These are phyloP conservation scores for Zea luxurians DNA, from an alignment of 176 grass and related monocot species.

Conservation along the genomic window DNA sequence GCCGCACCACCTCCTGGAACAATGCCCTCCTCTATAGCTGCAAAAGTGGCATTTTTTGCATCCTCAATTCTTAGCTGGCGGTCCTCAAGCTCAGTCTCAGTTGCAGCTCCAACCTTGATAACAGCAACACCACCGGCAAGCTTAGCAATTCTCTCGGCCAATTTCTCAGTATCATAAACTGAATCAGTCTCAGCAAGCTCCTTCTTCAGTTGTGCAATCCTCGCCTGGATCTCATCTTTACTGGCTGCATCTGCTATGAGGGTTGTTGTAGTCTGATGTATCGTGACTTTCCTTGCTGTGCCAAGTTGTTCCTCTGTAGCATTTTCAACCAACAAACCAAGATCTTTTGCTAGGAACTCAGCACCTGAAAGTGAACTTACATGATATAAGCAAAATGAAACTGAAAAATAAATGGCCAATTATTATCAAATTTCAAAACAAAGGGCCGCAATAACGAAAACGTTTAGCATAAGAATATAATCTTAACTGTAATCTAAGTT, in stretches of 20 bases:
- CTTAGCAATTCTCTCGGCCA: slow-evolving; percentile 60
- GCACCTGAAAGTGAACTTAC: slow-evolving; percentile 39
- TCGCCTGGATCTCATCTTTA: slow-evolving; percentile 64
- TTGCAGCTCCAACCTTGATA: slow-evolving; percentile 71
- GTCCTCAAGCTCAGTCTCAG: slow-evolving; percentile 64
- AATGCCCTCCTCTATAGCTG: slow-evolving; percentile 66
- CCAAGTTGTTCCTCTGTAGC: slow-evolving; percentile 58
- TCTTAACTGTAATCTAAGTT: not conserved
- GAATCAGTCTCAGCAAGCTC: slow-evolving; percentile 60
- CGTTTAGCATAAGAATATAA: not conserved
- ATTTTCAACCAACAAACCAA: slow-evolving; percentile 61
- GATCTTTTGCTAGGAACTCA: slow-evolving; percentile 57
- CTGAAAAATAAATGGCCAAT: not conserved
- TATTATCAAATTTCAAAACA: not conserved
- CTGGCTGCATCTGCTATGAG: slow-evolving; percentile 64
- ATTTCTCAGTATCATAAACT: slow-evolving; percentile 52
- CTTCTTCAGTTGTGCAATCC: slow-evolving; percentile 60
- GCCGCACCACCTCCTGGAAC: slow-evolving; percentile 62
- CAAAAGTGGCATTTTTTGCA: slow-evolving; percentile 58
- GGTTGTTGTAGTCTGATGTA: slow-evolving; percentile 55
- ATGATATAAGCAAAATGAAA: slow-evolving; percentile 6
- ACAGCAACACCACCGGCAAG: slow-evolving; percentile 71
- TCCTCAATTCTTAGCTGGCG: slow-evolving; percentile 61
- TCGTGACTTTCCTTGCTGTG: slow-evolving; percentile 54
- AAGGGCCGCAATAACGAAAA: not conserved